Percentiles rank a stretch among this genome's conserved stretches.
These are phyloP conservation scores for Vitis hybrid DNA, from an alignment of 177 flowering plant species.

Conservation along the genomic window DNA sequence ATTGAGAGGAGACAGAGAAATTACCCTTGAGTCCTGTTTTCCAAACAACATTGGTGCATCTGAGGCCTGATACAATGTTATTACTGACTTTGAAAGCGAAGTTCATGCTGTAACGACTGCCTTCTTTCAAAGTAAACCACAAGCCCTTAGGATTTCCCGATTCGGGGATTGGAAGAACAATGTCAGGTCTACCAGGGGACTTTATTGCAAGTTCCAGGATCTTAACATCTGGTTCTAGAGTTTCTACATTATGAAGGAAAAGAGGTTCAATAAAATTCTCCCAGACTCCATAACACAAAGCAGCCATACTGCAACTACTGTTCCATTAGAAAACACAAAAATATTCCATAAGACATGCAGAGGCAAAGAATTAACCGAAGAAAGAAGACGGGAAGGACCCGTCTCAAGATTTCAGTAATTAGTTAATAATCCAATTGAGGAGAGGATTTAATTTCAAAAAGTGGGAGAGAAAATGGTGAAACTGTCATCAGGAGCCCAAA, in stretches of 20 bases:
- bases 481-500: too few relatives aligned
- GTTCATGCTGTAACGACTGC: slow-evolving; percentile 40
- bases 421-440: neutral
- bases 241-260: slow-evolving; percentile 27
- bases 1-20: neutral
- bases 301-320: too few relatives aligned
- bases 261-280: too few relatives aligned
- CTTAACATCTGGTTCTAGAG: slow-evolving; percentile 56
- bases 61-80: slow-evolving; percentile 60
- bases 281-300: too few relatives aligned
- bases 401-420: neutral
- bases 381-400: neutral
- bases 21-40: slow-evolving; percentile 55
- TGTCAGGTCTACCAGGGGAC: slow-evolving; percentile 46
- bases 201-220: slow-evolving; percentile 45
- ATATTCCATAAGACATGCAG: neutral
- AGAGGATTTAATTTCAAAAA: too few relatives aligned
- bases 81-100: slow-evolving; percentile 52
- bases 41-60: slow-evolving; percentile 51
- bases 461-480: too few relatives aligned
- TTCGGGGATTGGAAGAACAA: slow-evolving; percentile 47
- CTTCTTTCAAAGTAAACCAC: slow-evolving; percentile 64
- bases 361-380: neutral
- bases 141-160: slow-evolving; percentile 43
- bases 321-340: neutral